A percentile compares a stretch with the other conserved stretches of the same genome.
phyloP scores from a whole-genome alignment of 345 rosid species.

The Salix exigua region DNA sequence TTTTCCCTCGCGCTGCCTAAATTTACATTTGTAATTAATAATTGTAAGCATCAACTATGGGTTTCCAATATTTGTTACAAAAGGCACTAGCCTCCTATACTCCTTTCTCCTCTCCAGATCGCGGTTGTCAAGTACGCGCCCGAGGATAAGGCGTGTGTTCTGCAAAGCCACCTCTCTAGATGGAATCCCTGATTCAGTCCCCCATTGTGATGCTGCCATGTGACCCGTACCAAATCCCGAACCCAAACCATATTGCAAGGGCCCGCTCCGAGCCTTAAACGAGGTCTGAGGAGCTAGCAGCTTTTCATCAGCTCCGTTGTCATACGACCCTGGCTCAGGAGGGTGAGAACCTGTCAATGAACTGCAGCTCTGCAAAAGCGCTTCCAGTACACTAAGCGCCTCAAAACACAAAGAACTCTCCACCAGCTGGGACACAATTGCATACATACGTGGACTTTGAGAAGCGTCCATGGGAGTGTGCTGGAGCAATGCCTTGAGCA shows the following conservation, averaged over 20 bases:
- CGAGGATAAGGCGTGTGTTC: constrained; percentile 78
- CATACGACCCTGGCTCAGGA: constrained; percentile 56
- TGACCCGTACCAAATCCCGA: constrained; percentile 39
- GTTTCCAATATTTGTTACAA: constrained; percentile 67
- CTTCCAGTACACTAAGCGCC: constrained; percentile 86
- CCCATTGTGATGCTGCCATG: constrained; percentile 37
- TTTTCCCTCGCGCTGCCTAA: neutral
- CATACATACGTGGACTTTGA: constrained; percentile 95
- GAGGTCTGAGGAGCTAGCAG: constrained; percentile 75
- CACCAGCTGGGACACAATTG: constrained; percentile 88
- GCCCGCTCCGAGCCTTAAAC: constrained; percentile 89
- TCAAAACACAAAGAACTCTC: constrained; percentile 98
- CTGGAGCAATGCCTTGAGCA: constrained; percentile 92
- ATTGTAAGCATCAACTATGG: constrained; percentile 13
- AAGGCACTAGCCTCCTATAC: constrained; percentile 82
- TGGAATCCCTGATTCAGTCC: constrained; percentile 55
- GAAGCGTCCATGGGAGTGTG: constrained; percentile 98
- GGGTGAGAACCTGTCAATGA: constrained; percentile 64
- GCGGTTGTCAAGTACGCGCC: constrained; percentile 81
- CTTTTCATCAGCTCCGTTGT: constrained; percentile 70
- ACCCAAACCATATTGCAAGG: constrained; percentile 63
- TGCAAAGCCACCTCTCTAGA: constrained; percentile 81
- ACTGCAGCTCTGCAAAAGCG: constrained; percentile 94
- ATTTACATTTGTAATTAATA: neutral
- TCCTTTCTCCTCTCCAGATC: constrained; percentile 83